These are phyloP conservation scores for Corynascus novoguineensis DNA, from an alignment of 495 filamentous ascomycete species.

Conservation along the genomic window DNA sequence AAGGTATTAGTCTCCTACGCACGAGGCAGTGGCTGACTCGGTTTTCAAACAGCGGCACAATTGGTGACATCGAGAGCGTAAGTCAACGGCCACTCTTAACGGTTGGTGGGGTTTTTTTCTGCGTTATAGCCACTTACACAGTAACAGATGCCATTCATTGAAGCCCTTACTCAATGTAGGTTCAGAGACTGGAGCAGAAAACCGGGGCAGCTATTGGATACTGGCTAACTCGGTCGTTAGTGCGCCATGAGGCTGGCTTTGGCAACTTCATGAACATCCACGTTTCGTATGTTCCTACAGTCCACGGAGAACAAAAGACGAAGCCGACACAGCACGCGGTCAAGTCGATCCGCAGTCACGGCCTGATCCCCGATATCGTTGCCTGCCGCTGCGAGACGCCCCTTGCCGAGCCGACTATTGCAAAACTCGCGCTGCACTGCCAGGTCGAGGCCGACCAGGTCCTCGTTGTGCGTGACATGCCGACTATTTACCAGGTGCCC, in stretches of 20 bases:
- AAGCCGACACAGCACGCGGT: constrained; percentile 94
- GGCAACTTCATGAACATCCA: constrained; percentile 82
- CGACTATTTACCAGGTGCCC: constrained; percentile 87
- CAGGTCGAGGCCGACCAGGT: constrained; percentile 78
- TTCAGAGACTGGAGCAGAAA: too few relatives aligned
- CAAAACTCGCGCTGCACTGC: constrained; percentile 85
- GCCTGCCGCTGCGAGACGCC: constrained; percentile 81
- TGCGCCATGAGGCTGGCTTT: constrained; percentile 45
- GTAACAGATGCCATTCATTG: constrained; percentile 62
- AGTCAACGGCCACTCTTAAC: background rate
- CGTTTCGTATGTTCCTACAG: constrained; percentile 71
- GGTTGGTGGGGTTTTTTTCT: too few relatives aligned
- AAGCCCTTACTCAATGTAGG: constrained; percentile 65
- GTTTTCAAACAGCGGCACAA: constrained; percentile 29
- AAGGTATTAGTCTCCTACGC: too few relatives aligned
- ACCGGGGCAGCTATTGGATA: too few relatives aligned
- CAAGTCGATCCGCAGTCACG: constrained; percentile 69
- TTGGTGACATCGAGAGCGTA: constrained; percentile 78
- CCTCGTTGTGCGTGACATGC: constrained; percentile 76
- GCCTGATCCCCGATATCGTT: constrained; percentile 78
- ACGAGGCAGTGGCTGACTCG: constrained; percentile 7
- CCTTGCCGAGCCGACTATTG: constrained; percentile 65
- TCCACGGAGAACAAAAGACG: constrained; percentile 83
- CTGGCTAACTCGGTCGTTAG: constrained; percentile 40
- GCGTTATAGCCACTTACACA: background rate